A percentile compares a stretch with the other conserved stretches of the same genome.
Evolutionary conservation across 768 basidiomycete genomes (phyloP).

Genomic region (Cyathus striatus): DNA sequence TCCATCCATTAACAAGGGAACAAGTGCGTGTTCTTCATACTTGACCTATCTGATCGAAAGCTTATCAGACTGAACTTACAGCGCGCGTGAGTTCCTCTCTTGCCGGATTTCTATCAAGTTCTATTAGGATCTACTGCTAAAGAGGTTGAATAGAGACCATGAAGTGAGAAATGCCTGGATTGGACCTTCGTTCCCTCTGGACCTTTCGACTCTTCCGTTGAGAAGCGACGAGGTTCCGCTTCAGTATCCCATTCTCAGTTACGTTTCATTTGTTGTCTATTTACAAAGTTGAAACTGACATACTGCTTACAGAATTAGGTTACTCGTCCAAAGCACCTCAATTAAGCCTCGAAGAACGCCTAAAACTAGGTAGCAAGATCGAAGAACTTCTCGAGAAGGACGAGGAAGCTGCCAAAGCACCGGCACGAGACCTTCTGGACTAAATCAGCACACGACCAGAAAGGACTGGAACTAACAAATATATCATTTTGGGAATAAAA

Average conservation of each 20-base stretch:
- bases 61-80: conserved; percentile 13
- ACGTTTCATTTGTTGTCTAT: conserved; percentile 15
- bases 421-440: conserved; percentile 32
- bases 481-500: no score
- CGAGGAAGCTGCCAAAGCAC: conserved; percentile 66
- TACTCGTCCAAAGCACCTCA: conserved; percentile 52
- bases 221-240: conserved; percentile 48
- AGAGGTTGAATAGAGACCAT: conserved; percentile 50
- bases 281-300: no score
- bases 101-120: background rate
- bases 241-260: conserved; percentile 65
- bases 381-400: conserved; percentile 56
- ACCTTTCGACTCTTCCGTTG: conserved; percentile 53
- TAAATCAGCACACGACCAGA: no score
- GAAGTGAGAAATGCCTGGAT: conserved; percentile 70
- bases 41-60: background rate
- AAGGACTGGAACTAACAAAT: no score
- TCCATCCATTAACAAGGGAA: conserved; percentile 72
- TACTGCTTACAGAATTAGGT: conserved; percentile 47
- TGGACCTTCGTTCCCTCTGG: conserved; percentile 63
- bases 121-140: background rate
- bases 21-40: conserved; percentile 37
- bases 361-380: conserved; percentile 53
- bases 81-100: conserved; percentile 39
- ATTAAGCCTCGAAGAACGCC: conserved; percentile 56